Conservation (phyloP, 805 yeast species). For the Diddensiella santjacobensis region DNA sequence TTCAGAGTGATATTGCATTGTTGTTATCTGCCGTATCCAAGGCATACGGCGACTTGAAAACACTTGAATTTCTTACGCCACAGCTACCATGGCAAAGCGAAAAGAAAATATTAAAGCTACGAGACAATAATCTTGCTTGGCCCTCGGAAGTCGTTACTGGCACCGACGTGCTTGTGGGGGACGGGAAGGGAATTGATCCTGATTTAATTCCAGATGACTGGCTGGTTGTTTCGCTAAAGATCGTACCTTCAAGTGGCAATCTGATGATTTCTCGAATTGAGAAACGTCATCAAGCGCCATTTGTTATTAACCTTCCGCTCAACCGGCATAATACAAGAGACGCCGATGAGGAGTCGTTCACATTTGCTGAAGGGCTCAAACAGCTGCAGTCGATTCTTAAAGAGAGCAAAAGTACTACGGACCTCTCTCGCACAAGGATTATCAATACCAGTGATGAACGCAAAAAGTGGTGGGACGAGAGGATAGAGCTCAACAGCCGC, state of each 20-base stretch:
- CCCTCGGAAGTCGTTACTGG: background rate
- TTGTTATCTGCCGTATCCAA: conserved; percentile 14
- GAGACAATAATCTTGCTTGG: background rate
- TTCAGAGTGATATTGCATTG: conserved; percentile 13
- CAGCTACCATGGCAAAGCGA: conserved; percentile 5
- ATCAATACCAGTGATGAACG: conserved; percentile 58
- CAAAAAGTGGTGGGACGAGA: conserved; percentile 70
- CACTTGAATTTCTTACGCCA: background rate
- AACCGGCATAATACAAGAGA: conserved; percentile 46
- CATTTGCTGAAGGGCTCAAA: conserved; percentile 44
- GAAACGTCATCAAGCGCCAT: conserved; percentile 35
- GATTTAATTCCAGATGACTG: conserved; percentile 45
- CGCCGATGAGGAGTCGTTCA: conserved; percentile 40
- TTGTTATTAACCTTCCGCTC: conserved; percentile 57
- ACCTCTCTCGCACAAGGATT: conserved; percentile 46
- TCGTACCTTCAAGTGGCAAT: conserved; percentile 55
- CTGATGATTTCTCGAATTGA: conserved; percentile 50
- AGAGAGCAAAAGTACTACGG: conserved; percentile 60
- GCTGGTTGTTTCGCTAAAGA: conserved; percentile 59
- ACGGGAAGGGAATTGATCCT: conserved; percentile 5
- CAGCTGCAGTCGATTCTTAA: conserved; percentile 51
- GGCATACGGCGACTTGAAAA: conserved; percentile 3
- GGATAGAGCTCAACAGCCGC: conserved; percentile 58
- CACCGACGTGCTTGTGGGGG: too few species aligned
- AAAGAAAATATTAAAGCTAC: background rate